Evolutionary conservation across 1,284 basidiomycete genomes (phyloP).

Genomic region (Acaromyces ingoldii): DNA sequence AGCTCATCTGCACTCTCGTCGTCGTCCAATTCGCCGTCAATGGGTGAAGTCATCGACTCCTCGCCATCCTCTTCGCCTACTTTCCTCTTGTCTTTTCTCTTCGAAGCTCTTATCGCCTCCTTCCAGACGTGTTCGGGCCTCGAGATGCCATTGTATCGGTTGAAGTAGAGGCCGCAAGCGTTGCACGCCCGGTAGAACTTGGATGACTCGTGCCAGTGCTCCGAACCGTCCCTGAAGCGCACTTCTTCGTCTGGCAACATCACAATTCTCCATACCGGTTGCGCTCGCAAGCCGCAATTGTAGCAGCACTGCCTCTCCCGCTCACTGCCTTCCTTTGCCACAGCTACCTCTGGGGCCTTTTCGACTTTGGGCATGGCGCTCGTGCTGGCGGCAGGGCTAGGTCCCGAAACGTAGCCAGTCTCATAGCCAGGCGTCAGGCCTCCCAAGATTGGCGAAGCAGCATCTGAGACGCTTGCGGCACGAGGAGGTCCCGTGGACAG

Average conservation of each 20-base stretch:
- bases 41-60: constrained; percentile 1
- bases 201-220: neutral
- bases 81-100: too few species aligned
- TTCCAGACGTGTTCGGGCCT: constrained; percentile 26
- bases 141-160: constrained; percentile 3
- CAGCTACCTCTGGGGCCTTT: neutral
- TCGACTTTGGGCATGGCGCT: neutral
- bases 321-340: neutral
- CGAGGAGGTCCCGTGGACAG: neutral
- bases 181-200: constrained; percentile 43
- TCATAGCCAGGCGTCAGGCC: constrained; percentile 9
- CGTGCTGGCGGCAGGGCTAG: neutral
- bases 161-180: constrained; percentile 43
- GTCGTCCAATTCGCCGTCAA: neutral
- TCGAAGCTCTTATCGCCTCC: constrained; percentile 5
- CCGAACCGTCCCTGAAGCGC: neutral
- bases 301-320: constrained; percentile 23
- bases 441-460: constrained; percentile 1
- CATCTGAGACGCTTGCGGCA: neutral
- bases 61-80: neutral
- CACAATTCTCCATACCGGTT: constrained; percentile 34
- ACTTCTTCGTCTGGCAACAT: constrained; percentile 18
- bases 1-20: neutral
- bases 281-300: constrained; percentile 34
- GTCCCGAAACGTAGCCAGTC: constrained; percentile 3